Evolutionary conservation across 2,329 filamentous ascomycete genomes (phyloP).

Genomic region (Ascochyta fabae): DNA sequence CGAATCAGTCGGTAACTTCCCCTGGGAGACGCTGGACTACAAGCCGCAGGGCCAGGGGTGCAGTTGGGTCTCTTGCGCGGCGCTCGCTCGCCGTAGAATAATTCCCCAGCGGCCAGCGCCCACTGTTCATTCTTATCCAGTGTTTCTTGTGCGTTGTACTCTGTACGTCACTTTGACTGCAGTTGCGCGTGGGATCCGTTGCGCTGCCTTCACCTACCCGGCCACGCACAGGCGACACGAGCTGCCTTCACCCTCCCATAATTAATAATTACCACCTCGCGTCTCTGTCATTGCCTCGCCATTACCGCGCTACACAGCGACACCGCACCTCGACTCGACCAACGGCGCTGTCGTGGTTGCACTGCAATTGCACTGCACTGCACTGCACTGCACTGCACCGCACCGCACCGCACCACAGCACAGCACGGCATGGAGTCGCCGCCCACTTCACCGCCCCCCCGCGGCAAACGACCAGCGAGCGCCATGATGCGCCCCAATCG

Average conservation of each 20-base stretch:
- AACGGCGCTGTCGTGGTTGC: slow-evolving; percentile 36
- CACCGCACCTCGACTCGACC: slow-evolving; percentile 18
- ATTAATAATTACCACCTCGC: neutral
- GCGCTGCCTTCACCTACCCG: slow-evolving; percentile 10
- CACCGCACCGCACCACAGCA: too few species aligned
- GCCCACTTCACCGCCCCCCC: slow-evolving; percentile 46
- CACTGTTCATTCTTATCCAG: neutral
- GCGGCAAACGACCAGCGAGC: slow-evolving; percentile 74
- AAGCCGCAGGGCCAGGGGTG: slow-evolving; percentile 15
- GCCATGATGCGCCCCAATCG: slow-evolving; percentile 77
- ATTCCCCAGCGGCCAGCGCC: slow-evolving; percentile 9
- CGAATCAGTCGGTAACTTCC: slow-evolving; percentile 12
- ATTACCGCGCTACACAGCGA: slow-evolving; percentile 18
- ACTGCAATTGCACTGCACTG: neutral
- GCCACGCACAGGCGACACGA: slow-evolving; percentile 1
- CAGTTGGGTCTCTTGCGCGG: slow-evolving; percentile 7
- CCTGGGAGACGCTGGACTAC: slow-evolving; percentile 10
- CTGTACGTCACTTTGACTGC: slow-evolving; percentile 6
- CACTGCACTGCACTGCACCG: neutral
- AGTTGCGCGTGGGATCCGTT: slow-evolving; percentile 8
- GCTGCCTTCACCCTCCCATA: neutral
- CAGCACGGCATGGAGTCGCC: slow-evolving; percentile 44
- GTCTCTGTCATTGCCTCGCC: slow-evolving; percentile 3
- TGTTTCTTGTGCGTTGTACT: neutral
- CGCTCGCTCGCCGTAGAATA: slow-evolving; percentile 6